Conservation (phyloP, 176 grass and related monocot species). For the Bonia amplexicaulis region DNA sequence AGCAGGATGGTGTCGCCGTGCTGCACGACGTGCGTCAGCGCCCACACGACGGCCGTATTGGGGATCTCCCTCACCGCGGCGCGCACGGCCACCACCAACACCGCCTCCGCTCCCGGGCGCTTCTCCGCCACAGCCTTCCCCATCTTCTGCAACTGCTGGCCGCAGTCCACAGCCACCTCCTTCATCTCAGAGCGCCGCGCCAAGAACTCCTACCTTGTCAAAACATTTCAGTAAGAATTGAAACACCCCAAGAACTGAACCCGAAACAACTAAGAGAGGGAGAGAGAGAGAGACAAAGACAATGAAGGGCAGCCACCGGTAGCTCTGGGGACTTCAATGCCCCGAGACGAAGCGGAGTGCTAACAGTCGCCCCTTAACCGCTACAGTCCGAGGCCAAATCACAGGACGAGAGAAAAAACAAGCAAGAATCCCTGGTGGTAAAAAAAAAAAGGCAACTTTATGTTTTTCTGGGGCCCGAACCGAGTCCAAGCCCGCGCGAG, state of each 20-base stretch:
- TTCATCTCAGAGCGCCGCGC: background rate
- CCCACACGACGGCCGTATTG: constrained; percentile 70
- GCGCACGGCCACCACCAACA: constrained; percentile 69
- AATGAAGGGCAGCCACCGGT: background rate
- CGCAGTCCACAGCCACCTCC: background rate
- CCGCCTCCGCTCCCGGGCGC: background rate
- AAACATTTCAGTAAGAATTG: background rate
- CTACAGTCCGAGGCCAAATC: background rate
- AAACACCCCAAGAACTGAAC: background rate
- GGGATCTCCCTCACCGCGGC: constrained; percentile 70
- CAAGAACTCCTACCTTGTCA: constrained; percentile 1
- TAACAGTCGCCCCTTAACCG: background rate
- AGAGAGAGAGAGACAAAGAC: background rate
- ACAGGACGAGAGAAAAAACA: background rate
- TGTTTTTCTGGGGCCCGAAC: background rate
- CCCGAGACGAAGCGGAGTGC: background rate
- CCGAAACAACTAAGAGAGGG: background rate
- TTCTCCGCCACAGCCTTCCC: constrained; percentile 18
- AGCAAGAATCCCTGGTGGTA: background rate
- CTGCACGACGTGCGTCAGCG: constrained; percentile 82
- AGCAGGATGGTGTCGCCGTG: constrained; percentile 68
- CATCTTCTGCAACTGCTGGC: constrained; percentile 22
- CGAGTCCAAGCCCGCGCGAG: background rate
- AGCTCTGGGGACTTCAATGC: background rate
- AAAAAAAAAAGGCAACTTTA: background rate